These are phyloP conservation scores for Glycyrrhiza uralensis DNA, from an alignment of 306 rosid genomes.

Conservation along the genomic window DNA sequence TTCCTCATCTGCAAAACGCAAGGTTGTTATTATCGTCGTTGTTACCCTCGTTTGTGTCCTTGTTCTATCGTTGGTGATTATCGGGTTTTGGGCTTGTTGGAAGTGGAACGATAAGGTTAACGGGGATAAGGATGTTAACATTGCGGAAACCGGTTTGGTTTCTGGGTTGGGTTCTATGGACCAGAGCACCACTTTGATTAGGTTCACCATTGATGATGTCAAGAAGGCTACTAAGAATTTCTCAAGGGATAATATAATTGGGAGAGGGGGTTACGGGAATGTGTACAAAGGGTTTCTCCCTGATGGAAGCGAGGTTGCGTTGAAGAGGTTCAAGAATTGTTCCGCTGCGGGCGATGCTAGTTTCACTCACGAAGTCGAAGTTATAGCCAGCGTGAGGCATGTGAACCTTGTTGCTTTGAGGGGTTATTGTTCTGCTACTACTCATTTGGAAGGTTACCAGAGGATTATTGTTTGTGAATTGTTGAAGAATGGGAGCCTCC, in stretches of 20 bases:
- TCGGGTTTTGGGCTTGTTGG: conserved; percentile 43
- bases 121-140: conserved; percentile 20
- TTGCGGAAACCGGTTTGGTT: conserved; percentile 39
- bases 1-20: conserved; percentile 23
- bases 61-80: conserved; percentile 9
- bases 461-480: conserved; percentile 89
- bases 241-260: conserved; percentile 63
- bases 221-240: conserved; percentile 74
- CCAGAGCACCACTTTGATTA: conserved; percentile 67
- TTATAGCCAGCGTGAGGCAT: conserved; percentile 89
- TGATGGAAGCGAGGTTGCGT: conserved; percentile 83
- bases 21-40: conserved; percentile 37
- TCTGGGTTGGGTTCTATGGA: conserved; percentile 63
- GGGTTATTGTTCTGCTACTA: conserved; percentile 83
- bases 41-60: conserved; percentile 35
- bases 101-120: conserved; percentile 21
- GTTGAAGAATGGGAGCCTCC: conserved; percentile 83
- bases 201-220: conserved; percentile 64
- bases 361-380: conserved; percentile 86
- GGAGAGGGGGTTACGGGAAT: conserved; percentile 95
- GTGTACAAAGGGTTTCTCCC: conserved; percentile 67
- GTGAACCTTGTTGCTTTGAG: conserved; percentile 83
- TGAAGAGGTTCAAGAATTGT: conserved; percentile 95
- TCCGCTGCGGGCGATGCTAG: conserved; percentile 77
- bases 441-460: conserved; percentile 78